phyloP scores from a whole-genome alignment of 805 yeast genomes.

The Kurtzmaniella fragi region DNA sequence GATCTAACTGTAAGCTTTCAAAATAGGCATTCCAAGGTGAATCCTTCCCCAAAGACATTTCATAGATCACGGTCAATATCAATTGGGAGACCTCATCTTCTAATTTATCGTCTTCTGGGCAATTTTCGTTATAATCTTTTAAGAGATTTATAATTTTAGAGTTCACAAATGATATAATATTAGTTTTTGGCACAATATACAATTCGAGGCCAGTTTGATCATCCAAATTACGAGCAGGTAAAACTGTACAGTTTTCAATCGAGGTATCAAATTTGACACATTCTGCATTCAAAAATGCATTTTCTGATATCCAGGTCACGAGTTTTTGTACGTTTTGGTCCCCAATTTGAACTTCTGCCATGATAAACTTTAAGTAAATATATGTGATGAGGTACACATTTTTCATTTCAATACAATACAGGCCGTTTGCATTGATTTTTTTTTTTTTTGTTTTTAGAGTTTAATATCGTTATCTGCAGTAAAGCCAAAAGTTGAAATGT shows the following conservation, averaged over 20 bases:
- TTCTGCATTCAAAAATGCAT: constrained; percentile 25
- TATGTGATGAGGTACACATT: no score
- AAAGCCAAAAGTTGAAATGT: no score
- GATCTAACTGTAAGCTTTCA: constrained; percentile 40
- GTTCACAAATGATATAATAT: constrained; percentile 54
- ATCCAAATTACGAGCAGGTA: no score
- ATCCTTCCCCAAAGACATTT: constrained; percentile 45
- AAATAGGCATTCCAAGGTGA: constrained; percentile 84
- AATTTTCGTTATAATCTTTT: constrained; percentile 38
- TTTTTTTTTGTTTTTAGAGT: no score
- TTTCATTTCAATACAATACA: no score
- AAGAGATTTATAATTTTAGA: constrained; percentile 63
- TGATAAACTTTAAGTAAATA: no score
- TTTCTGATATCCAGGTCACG: constrained; percentile 29
- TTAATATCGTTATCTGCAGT: no score
- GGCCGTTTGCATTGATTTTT: no score
- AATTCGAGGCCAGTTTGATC: no score
- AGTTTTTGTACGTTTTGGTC: no score
- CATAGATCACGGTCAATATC: constrained; percentile 69
- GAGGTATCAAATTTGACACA: constrained; percentile 25
- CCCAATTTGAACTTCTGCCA: no score
- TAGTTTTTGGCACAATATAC: constrained; percentile 41
- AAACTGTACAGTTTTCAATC: no score
- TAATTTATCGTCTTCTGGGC: constrained; percentile 19
- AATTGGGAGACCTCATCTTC: constrained; percentile 57